Evolutionary conservation across 352 stramenopile species (phyloP).

Genomic region (Phytopythium oedochilum): DNA sequence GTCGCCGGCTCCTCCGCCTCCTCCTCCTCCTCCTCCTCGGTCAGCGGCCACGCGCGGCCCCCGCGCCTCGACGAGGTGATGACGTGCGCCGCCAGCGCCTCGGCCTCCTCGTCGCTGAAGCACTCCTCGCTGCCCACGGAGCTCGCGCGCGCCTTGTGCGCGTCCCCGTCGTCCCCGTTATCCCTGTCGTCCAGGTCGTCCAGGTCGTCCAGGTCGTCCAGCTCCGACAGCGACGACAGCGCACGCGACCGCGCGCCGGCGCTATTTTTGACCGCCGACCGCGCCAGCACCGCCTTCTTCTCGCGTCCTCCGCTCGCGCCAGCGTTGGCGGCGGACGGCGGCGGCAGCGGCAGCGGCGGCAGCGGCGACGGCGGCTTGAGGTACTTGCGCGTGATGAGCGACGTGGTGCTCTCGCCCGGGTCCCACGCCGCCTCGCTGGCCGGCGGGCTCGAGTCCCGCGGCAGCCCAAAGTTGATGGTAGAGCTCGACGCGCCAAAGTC

Average conservation of each 20-base stretch:
- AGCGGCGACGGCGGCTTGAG: background rate
- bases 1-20: constrained; percentile 8
- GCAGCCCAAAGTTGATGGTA: constrained; percentile 10
- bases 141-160: constrained; percentile 8
- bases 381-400: constrained; percentile 35
- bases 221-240: constrained; percentile 24
- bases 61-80: constrained; percentile 20
- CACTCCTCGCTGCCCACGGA: constrained; percentile 10
- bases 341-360: background rate
- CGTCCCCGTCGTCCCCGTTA: constrained; percentile 15
- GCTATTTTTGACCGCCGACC: constrained; percentile 12
- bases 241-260: background rate
- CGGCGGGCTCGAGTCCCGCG: background rate
- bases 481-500: constrained; percentile 33
- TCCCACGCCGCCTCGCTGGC: constrained; percentile 1
- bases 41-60: background rate
- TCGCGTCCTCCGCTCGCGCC: too few relatives aligned
- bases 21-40: background rate
- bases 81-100: constrained; percentile 17
- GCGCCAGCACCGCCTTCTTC: background rate
- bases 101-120: constrained; percentile 23
- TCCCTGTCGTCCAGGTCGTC: too few relatives aligned
- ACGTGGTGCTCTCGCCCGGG: constrained; percentile 23
- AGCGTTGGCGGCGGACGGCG: too few relatives aligned
- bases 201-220: constrained; percentile 21